Evolutionary conservation across 257 asterid genomes (phyloP), one percentile per base, ranked within the genome.

Genomic region (Solanum bulbocastanum): DNA sequence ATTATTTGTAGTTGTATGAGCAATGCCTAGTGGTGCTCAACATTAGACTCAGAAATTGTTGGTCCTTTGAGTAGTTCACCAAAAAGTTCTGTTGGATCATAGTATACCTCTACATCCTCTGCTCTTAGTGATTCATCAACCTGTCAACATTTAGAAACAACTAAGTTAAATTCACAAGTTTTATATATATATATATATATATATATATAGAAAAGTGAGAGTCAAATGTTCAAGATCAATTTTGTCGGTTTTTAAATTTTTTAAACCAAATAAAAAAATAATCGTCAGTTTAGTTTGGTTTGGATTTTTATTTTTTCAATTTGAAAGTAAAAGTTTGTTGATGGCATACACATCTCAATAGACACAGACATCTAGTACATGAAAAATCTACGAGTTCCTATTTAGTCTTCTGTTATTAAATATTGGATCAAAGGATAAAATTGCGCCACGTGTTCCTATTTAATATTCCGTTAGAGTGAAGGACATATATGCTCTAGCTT

Each of bases 21-120:
- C 98, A 95, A 73, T 78, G 88, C 30, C n/a, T 74, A n/a, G 76
- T 18, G 88, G 3, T 85, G 83, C 20, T 87, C 66, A 69, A 85
- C 44, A 33, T 72, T 65, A 39, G 87, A 10, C 12, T 20, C 87
- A 39, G 93, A 62, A 82, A 86, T 18, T 35, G 15, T 12, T 56
- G 91, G 87, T 14, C 93, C 93, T 65, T 94, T 92, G 2, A 95
- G 92, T 11, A 95, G 88, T 27, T 95, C 96, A 1, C 88, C 91
- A 36, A 95, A 96, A 10, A 96, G 95, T 92, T 96, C 95, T 0
- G 95, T 92, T 1, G 98, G 98, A 79, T 95, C 99, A 37, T 93
- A 95, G 90, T 94, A 95, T 65, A 95, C 85, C 84, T 96, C 99
- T 74, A 96, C 98, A 27, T 95, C 98, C 84, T 96, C 99, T 16